These are phyloP conservation scores for Candida xyloterini DNA, from an alignment of 805 yeast species.

Conservation along the genomic window DNA sequence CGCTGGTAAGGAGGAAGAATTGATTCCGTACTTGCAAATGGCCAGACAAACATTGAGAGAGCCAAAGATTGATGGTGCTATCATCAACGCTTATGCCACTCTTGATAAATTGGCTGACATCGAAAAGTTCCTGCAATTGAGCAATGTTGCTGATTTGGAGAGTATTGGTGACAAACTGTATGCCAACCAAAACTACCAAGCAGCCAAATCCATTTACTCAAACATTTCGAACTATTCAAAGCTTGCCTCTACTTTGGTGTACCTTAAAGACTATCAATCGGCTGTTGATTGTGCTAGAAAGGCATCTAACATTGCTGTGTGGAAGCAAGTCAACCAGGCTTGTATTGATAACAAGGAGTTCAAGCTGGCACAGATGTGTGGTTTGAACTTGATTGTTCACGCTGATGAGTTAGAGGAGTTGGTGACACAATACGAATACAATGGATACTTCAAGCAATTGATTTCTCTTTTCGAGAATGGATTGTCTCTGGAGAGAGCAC, in stretches of 20 bases:
- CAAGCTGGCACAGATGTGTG: conserved; percentile 97
- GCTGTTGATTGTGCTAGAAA: conserved; percentile 99
- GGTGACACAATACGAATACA: conserved; percentile 79
- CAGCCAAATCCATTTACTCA: conserved; percentile 84
- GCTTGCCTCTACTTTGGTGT: conserved; percentile 94
- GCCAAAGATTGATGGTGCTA: conserved; percentile 88
- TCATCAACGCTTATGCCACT: conserved; percentile 82
- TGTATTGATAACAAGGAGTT: conserved; percentile 94
- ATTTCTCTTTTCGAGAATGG: conserved; percentile 94
- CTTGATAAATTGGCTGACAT: conserved; percentile 74
- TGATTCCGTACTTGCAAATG: conserved; percentile 81
- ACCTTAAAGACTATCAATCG: conserved; percentile 85
- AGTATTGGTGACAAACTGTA: conserved; percentile 88
- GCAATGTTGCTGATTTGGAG: conserved; percentile 93
- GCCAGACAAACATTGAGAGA: conserved; percentile 91
- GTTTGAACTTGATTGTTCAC: conserved; percentile 92
- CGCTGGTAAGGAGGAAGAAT: conserved; percentile 94
- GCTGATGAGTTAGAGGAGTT: conserved; percentile 95
- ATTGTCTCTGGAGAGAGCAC: conserved; percentile 94
- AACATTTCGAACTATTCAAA: conserved; percentile 92
- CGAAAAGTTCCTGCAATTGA: conserved; percentile 75
- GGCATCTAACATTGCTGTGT: conserved; percentile 87
- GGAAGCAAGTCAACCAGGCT: conserved; percentile 97
- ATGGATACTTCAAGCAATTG: conserved; percentile 89
- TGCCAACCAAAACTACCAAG: conserved; percentile 78